A percentile compares a stretch with the other conserved stretches of the same genome.
These are phyloP conservation scores for Ascoidea asiatica DNA, from an alignment of 805 yeast genomes.

Conservation along the genomic window DNA sequence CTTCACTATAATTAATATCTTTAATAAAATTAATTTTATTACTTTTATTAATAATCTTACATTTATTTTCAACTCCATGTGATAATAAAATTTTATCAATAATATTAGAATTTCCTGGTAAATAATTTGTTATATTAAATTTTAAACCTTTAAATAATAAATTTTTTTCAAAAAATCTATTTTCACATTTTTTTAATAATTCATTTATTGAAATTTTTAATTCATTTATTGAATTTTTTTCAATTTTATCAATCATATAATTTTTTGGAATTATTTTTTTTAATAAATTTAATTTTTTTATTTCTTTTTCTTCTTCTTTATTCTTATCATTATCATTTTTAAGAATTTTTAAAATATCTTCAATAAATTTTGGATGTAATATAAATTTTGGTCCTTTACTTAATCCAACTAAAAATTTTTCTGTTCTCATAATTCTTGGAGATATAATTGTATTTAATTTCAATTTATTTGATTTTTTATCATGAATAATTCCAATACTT, in stretches of 20 bases:
- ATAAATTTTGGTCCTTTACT: slow-evolving; percentile 40
- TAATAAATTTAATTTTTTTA: slow-evolving; percentile 14
- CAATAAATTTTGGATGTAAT: slow-evolving; percentile 40
- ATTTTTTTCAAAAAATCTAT: slow-evolving; percentile 10
- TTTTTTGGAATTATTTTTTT: slow-evolving; percentile 16
- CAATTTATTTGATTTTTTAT: slow-evolving; percentile 25
- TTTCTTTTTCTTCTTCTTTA: too few relatives aligned
- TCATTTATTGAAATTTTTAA: slow-evolving; percentile 1
- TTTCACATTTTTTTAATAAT: slow-evolving; percentile 7
- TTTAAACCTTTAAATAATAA: slow-evolving; percentile 32
- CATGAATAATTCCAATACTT: slow-evolving; percentile 40
- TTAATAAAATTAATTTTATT: slow-evolving; percentile 12
- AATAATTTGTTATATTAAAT: slow-evolving; percentile 40
- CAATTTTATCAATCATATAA: slow-evolving; percentile 21
- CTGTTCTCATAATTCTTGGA: slow-evolving; percentile 75
- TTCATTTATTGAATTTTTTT: slow-evolving; percentile 20
- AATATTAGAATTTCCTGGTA: slow-evolving; percentile 47
- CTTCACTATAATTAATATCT: slow-evolving; percentile 6
- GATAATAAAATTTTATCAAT: slow-evolving; percentile 42
- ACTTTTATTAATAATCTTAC: slow-evolving; percentile 16
- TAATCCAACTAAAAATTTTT: slow-evolving; percentile 65
- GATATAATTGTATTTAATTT: slow-evolving; percentile 50
- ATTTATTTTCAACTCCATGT: slow-evolving; percentile 37
- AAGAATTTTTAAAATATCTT: slow-evolving; percentile 26
- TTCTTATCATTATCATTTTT: slow-evolving; percentile 10